Evolutionary conservation across 2,329 filamentous ascomycete species (phyloP).

Genomic region (Scolecobasidium constrictum): DNA sequence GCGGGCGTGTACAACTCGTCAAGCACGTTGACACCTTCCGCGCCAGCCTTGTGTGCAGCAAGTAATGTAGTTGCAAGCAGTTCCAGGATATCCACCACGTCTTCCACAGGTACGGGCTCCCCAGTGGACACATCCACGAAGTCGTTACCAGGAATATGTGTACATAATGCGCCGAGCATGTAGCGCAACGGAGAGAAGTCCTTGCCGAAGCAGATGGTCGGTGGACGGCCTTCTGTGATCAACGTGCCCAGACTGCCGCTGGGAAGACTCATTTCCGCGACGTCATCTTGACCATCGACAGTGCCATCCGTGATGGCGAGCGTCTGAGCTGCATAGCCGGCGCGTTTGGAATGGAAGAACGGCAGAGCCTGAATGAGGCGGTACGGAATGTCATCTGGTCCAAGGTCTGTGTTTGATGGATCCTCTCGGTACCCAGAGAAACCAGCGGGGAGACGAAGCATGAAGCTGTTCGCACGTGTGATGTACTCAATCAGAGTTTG

Average conservation of each 20-base stretch:
- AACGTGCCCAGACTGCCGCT: constrained; percentile 59
- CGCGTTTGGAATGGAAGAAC: constrained; percentile 47
- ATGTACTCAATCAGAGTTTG: constrained; percentile 3
- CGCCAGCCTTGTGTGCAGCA: constrained; percentile 10
- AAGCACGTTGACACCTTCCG: neutral
- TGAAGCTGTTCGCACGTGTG: neutral
- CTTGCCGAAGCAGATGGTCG: constrained; percentile 64
- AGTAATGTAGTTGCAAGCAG: constrained; percentile 61
- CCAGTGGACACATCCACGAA: constrained; percentile 34
- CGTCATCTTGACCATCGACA: constrained; percentile 5
- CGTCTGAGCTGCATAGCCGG: constrained; percentile 33
- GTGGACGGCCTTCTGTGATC: constrained; percentile 64
- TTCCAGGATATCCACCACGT: constrained; percentile 61
- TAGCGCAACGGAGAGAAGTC: constrained; percentile 71
- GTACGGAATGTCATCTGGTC: constrained; percentile 5
- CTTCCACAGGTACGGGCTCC: constrained; percentile 42
- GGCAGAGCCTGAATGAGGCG: constrained; percentile 39
- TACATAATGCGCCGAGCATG: constrained; percentile 64
- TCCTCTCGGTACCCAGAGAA: constrained; percentile 5
- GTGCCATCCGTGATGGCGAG: constrained; percentile 1
- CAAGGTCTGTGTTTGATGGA: constrained; percentile 7
- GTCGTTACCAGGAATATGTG: constrained; percentile 48
- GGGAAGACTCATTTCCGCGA: constrained; percentile 37
- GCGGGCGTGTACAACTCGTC: neutral
- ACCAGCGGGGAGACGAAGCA: neutral